Conservation (phyloP, 257 asterid genomes). For the Coffea canephora region DNA sequence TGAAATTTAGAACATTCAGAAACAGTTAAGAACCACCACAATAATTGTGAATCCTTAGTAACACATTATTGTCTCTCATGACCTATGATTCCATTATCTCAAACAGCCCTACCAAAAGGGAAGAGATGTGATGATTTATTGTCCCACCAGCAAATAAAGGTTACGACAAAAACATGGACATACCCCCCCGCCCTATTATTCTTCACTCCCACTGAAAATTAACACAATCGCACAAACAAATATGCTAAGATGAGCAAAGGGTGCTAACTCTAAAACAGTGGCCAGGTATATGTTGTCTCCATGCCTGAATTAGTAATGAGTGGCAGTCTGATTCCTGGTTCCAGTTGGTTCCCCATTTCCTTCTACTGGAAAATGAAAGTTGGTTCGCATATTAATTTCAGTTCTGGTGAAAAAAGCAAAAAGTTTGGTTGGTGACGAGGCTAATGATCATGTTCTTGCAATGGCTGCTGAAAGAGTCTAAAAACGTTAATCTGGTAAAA, state of each 20-base stretch:
- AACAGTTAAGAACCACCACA: slow-evolving; percentile 3
- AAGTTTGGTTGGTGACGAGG: slow-evolving; percentile 7
- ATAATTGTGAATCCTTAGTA: not conserved
- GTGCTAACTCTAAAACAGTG: not conserved
- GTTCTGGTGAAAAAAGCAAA: not conserved
- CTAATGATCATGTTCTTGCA: slow-evolving; percentile 29
- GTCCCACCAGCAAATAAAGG: not conserved
- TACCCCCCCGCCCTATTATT: not conserved
- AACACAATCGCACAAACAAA: slow-evolving; percentile 34
- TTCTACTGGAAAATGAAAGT: not conserved
- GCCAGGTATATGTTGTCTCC: not conserved
- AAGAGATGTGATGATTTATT: slow-evolving; percentile 14
- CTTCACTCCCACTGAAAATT: not conserved
- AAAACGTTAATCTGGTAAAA: not conserved
- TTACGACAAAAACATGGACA: slow-evolving; percentile 3
- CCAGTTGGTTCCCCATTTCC: not conserved
- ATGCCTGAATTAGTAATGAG: slow-evolving; percentile 37
- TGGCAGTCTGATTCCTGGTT: slow-evolving; percentile 29
- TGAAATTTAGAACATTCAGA: slow-evolving; percentile 11
- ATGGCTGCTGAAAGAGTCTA: slow-evolving; percentile 6
- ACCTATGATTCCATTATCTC: slow-evolving; percentile 3
- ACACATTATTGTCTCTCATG: slow-evolving; percentile 8
- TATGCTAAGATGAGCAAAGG: slow-evolving; percentile 12
- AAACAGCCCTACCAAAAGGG: slow-evolving; percentile 9
- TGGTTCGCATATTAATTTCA: not conserved